These are phyloP conservation scores for Candida mattraensis DNA, from an alignment of 805 yeast species.

Conservation along the genomic window DNA sequence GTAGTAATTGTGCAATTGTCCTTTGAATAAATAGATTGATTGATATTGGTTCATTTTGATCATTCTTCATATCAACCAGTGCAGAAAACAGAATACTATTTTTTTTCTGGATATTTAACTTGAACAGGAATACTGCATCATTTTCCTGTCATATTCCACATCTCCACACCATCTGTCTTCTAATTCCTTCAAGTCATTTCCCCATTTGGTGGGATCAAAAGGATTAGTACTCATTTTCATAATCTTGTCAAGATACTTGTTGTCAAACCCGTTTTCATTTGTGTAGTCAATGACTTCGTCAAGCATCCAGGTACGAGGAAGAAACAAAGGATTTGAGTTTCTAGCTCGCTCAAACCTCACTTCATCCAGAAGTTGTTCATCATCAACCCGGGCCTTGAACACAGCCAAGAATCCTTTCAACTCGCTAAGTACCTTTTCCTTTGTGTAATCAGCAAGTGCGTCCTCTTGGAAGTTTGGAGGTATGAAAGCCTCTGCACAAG, in stretches of 20 bases:
- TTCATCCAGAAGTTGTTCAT: constrained; percentile 36
- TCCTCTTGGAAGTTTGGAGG: constrained; percentile 30
- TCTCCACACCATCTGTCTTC: constrained; percentile 64
- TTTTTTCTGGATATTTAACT: constrained; percentile 22
- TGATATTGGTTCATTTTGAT: too few relatives aligned
- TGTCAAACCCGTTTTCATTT: constrained; percentile 51
- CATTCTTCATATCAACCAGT: background rate
- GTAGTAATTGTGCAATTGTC: too few relatives aligned
- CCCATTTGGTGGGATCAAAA: constrained; percentile 67
- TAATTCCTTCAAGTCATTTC: constrained; percentile 56
- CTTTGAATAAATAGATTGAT: too few relatives aligned
- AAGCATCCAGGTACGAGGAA: constrained; percentile 83
- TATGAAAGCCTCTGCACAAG: constrained; percentile 27
- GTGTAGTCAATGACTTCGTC: constrained; percentile 72
- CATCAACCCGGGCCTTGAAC: constrained; percentile 42
- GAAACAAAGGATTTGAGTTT: constrained; percentile 69
- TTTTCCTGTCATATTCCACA: constrained; percentile 51
- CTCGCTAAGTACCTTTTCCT: constrained; percentile 41
- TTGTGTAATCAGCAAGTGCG: constrained; percentile 25
- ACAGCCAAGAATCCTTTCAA: constrained; percentile 51
- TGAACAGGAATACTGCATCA: constrained; percentile 78
- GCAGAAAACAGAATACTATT: constrained; percentile 1
- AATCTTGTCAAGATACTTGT: constrained; percentile 55
- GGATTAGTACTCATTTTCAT: constrained; percentile 76
- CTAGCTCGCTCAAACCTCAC: constrained; percentile 44